Base-by-base conservation (phyloP, 1,284 basidiomycete species). In the Pseudozyma sp. region DNA sequence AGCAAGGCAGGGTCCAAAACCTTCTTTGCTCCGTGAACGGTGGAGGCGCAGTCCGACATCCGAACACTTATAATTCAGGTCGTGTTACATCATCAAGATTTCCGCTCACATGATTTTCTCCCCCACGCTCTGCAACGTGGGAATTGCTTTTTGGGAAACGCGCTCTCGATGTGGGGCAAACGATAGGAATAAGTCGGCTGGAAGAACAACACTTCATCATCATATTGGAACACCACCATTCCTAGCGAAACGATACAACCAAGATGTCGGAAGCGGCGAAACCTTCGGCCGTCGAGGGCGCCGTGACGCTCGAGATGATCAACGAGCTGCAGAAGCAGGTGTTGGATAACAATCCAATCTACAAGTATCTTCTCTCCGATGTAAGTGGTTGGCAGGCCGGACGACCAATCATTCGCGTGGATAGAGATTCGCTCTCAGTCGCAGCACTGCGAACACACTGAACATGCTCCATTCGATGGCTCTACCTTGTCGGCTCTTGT, bases 321-420 rank as follows among this genome's bases (percentile, higher is more conserved):
- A 68, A 69, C 58, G 59, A 64, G 59, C 55, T 76, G 29, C 74
- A 76, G n/a, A 39, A 48, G 17, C 52, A 66, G 35, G 62, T 76
- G 30, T 49, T 76, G 11, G 69, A 68, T 24, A 66, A 67, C 52
- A 72, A 68, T 35, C 74, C 74, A 17, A 72, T 76, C 60, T 76
- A 76, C 67, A 63, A 72, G 53, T 76, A 72, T 35, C 66, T 76
- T 30, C 45, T 76, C n/a, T 63, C 59, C 7, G 69, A 72, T 47
- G 66, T 76, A 34, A 67, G 71, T 59, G 24, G 24, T 24, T 24
- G 6, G 10, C 14, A 34, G 35, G 14, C 35, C 35, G 35, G 24
- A 24, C 24, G 24, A 24, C 24, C 24, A 24, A 24, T 24, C 24
- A 24, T 24, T 24, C 2, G 24, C 24, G 24, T 24, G 24, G 24